A percentile compares a stretch with the other conserved stretches of the same genome.
Evolutionary conservation across 371 early-diverging fungal genomes (phyloP).

Genomic region (Circinella umbellata): DNA sequence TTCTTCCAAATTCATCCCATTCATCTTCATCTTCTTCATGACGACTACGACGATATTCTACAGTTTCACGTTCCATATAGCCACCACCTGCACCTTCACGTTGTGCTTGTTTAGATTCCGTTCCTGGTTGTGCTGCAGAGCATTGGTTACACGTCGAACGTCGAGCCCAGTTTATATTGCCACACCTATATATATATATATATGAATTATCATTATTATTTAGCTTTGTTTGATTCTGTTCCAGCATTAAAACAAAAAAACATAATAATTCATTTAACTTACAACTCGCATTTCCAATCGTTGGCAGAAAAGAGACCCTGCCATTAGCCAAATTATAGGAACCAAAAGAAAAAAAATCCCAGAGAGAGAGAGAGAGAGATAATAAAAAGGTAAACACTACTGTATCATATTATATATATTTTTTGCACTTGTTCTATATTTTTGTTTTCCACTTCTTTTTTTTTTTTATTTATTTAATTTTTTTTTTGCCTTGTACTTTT

Average conservation of each 20-base stretch:
- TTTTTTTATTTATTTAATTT: neutral
- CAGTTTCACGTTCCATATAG: constrained; percentile 37
- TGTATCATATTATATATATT: neutral
- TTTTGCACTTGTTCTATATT: no score
- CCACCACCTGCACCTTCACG: constrained; percentile 44
- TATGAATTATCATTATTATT: neutral
- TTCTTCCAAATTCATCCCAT: constrained; percentile 41
- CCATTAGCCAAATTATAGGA: neutral
- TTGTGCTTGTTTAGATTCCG: constrained; percentile 22
- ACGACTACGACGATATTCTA: constrained; percentile 26
- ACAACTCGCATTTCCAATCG: constrained; percentile 39
- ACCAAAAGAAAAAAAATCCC: no score
- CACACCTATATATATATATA: constrained; percentile 20
- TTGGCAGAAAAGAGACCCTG: constrained; percentile 39
- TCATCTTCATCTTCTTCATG: constrained; percentile 34
- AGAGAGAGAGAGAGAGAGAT: neutral
- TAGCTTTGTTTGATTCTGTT: neutral
- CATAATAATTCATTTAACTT: constrained; percentile 6
- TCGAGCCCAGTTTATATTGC: constrained; percentile 41
- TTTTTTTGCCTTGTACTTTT: constrained; percentile 25
- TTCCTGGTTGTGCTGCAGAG: constrained; percentile 32
- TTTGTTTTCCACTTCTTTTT: neutral
- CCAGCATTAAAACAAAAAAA: no score
- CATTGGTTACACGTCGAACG: constrained; percentile 36
- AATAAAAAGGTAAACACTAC: constrained; percentile 19